Evolutionary conservation across 2,329 filamentous ascomycete species (phyloP), one percentile per base, ranked within the genome.

Genomic region (Trematosphaeria pertusa): DNA sequence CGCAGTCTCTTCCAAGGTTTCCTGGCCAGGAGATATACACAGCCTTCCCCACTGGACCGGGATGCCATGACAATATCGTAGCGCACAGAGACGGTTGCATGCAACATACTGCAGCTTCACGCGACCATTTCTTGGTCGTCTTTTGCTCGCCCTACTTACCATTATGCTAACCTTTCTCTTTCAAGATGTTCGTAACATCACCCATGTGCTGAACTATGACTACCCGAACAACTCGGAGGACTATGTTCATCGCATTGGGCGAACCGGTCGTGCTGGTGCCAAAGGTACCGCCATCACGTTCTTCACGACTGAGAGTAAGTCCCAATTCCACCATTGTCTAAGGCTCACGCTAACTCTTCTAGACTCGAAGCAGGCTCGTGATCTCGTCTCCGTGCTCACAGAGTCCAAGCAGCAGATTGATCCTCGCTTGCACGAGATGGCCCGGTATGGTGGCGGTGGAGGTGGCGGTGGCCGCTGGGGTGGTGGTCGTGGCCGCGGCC

Each of bases 121-220:
- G 81, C 77, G 80, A 73, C 72, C 79, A 77, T 76, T 79, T 79
- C 76, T 73, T 81, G 81, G 75, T 76, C 74, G 65, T 63, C 71
- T 70, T 70, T 74, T 75, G 68, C 67, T 74, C 65, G 62, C 58
- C 60, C 56, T 50, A 69, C 69, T 75, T 69, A 73, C 68, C 61
- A 58, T 80, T 76, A 68, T 85, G 85, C 91, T 96, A 95, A 96
- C 89, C 82, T 84, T 76, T 82, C 79, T 75, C n/a, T 79, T 80
- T 78, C 73, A 97, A 97, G 94, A 99, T 88, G 94, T 99, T 82
- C 93, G 92, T 81, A 96, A 99, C 84, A 99, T 99, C 81, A 97
- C 94, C 79, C 94, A 99, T 81, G 94, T 99, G 79, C 85, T 99
- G 80, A 97, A 97, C 87, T 97, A 97, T 89, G 94, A 97, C 76